Percentiles rank a stretch among this genome's conserved stretches.
Conservation (phyloP, 352 stramenopile genomes). For the Globisporangium viniferum region DNA sequence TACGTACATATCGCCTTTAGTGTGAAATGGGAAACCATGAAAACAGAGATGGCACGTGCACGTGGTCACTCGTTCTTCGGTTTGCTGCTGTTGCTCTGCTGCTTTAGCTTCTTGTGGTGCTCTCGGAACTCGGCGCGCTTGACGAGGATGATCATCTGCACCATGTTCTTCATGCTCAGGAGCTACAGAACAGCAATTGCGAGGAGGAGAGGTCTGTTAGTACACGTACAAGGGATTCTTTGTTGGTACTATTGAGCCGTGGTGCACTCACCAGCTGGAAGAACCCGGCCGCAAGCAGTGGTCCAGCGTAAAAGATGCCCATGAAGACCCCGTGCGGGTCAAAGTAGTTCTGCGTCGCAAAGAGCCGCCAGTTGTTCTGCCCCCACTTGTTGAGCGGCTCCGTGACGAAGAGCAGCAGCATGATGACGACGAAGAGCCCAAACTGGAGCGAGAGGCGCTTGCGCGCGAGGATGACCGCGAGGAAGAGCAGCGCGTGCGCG, state of each 20-base stretch:
- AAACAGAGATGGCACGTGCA: neutral
- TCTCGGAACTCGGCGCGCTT: slow-evolving; percentile 69
- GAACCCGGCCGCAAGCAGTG: slow-evolving; percentile 71
- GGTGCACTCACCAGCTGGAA: slow-evolving; percentile 55
- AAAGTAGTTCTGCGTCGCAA: slow-evolving; percentile 85
- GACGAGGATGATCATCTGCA: slow-evolving; percentile 73
- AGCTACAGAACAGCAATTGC: slow-evolving; percentile 27
- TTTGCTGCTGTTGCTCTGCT: slow-evolving; percentile 30
- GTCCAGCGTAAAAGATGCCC: slow-evolving; percentile 75
- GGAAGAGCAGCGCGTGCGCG: slow-evolving; percentile 57
- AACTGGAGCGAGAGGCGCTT: slow-evolving; percentile 56
- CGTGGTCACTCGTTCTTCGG: slow-evolving; percentile 33
- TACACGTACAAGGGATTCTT: neutral
- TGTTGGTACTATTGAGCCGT: neutral
- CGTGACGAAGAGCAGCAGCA: slow-evolving; percentile 48
- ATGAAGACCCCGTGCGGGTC: slow-evolving; percentile 79
- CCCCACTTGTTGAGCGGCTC: slow-evolving; percentile 70
- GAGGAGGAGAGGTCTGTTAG: neutral
- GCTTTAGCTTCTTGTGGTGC: slow-evolving; percentile 35
- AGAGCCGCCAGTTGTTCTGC: slow-evolving; percentile 46
- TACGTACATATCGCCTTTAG: slow-evolving; percentile 12
- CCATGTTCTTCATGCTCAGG: slow-evolving; percentile 78
- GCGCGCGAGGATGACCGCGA: slow-evolving; percentile 49
- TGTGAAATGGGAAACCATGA: neutral
- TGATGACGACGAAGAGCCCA: slow-evolving; percentile 62